Evolutionary conservation across 2,329 filamentous ascomycete species (phyloP).

Genomic region (Aspergillus terreus): DNA sequence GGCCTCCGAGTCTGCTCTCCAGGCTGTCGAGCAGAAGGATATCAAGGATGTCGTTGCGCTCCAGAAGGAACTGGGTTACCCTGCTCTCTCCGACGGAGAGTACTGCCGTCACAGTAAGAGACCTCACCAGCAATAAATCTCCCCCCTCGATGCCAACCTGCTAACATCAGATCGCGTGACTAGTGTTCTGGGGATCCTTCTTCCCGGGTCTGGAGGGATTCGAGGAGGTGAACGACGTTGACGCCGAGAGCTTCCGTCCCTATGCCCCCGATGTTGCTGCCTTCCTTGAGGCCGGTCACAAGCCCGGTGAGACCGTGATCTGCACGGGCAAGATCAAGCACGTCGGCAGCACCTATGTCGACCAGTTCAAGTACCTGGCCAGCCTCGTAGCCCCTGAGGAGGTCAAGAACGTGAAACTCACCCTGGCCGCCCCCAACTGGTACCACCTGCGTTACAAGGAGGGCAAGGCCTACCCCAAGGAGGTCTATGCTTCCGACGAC

Average conservation of each 20-base stretch:
- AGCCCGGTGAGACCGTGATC: conserved; percentile 55
- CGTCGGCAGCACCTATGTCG: conserved; percentile 53
- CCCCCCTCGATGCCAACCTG: not conserved
- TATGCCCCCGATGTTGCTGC: conserved; percentile 61
- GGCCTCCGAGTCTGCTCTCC: conserved; percentile 54
- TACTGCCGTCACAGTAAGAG: conserved; percentile 50
- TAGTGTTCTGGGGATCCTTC: conserved; percentile 57
- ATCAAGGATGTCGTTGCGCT: conserved; percentile 63
- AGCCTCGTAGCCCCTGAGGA: conserved; percentile 56
- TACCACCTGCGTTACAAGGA: conserved; percentile 63
- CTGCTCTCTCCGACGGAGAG: conserved; percentile 66
- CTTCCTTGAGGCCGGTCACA: conserved; percentile 57
- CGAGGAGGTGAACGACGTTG: conserved; percentile 48
- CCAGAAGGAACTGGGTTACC: conserved; percentile 61
- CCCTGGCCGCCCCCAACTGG: conserved; percentile 64
- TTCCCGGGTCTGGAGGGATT: conserved; percentile 55
- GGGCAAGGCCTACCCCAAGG: conserved; percentile 54
- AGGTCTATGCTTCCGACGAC: conserved; percentile 54
- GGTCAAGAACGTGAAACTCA: conserved; percentile 65
- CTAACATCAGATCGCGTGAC: not conserved
- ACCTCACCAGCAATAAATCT: not conserved
- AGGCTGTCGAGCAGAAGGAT: conserved; percentile 60
- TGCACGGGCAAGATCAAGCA: conserved; percentile 58
- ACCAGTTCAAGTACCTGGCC: conserved; percentile 60
- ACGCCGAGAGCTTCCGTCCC: conserved; percentile 51